phyloP scores from a whole-genome alignment of 2,329 filamentous ascomycete species.

The Podosphaera fusca region DNA sequence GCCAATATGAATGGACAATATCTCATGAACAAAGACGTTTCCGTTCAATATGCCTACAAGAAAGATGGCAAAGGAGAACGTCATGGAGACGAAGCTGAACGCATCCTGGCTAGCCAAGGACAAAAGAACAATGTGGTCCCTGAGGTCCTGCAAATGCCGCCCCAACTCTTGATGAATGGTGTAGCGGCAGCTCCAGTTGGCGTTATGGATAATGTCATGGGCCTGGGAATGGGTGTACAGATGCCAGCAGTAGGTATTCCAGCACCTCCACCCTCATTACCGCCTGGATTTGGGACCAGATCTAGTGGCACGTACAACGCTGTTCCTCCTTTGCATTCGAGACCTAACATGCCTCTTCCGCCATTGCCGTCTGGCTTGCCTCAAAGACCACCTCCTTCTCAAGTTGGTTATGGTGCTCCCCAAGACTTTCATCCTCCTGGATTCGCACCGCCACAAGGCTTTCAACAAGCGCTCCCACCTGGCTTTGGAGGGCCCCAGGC shows the following conservation, averaged over 20 bases:
- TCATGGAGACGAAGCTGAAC: constrained; percentile 83
- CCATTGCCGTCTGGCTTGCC: constrained; percentile 31
- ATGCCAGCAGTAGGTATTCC: constrained; percentile 1
- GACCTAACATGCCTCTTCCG: constrained; percentile 28
- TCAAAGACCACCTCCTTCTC: constrained; percentile 44
- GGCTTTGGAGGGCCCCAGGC: constrained; percentile 16
- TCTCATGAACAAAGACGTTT: constrained; percentile 88
- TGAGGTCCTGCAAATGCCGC: constrained; percentile 24
- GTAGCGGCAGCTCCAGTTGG: constrained; percentile 18
- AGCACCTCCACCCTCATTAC: constrained; percentile 9
- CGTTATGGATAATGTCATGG: constrained; percentile 17
- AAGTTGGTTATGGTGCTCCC: constrained; percentile 44
- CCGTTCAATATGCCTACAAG: constrained; percentile 96
- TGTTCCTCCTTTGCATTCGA: constrained; percentile 15
- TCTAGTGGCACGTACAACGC: constrained; percentile 11
- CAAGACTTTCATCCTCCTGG: constrained; percentile 24
- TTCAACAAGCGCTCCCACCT: constrained; percentile 20
- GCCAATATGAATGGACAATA: constrained; percentile 90
- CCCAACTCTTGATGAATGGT: constrained; percentile 20
- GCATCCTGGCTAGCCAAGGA: constrained; percentile 74
- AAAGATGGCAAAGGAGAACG: constrained; percentile 95
- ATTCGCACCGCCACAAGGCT: constrained; percentile 24
- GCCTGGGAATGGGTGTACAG: constrained; percentile 3
- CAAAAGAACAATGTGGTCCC: constrained; percentile 85
- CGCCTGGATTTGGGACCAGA: constrained; percentile 12